A percentile compares a stretch with the other conserved stretches of the same genome.
Conservation (phyloP, 176 grass and related monocot species). For the Zea luxurians region DNA sequence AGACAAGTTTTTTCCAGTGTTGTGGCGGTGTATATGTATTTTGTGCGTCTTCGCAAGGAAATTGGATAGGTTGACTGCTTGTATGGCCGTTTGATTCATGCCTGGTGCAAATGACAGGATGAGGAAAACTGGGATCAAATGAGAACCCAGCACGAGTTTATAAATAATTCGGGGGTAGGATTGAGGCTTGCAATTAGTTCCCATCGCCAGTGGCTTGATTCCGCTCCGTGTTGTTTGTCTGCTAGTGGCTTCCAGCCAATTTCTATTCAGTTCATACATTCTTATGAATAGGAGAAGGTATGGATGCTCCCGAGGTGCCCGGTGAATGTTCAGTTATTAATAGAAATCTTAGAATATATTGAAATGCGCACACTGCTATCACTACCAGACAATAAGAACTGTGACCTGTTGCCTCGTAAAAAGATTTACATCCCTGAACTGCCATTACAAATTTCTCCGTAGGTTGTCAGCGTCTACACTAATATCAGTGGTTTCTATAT, state of each 20-base stretch:
- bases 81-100: constrained; percentile 23
- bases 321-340: not conserved
- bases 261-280: not conserved
- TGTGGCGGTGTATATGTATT: constrained; percentile 31
- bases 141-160: constrained; percentile 13
- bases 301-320: too few species aligned
- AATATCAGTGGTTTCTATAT: constrained; percentile 71
- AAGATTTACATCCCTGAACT: constrained; percentile 74
- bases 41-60: not conserved
- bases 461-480: constrained; percentile 58
- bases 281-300: not conserved
- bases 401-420: constrained; percentile 44
- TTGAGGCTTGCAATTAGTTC: not conserved
- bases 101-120: not conserved
- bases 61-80: constrained; percentile 19
- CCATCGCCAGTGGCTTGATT: not conserved
- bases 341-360: not conserved
- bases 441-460: constrained; percentile 50
- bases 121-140: constrained; percentile 1
- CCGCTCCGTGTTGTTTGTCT: not conserved
- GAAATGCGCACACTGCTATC: not conserved
- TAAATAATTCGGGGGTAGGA: not conserved
- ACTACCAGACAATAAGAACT: constrained; percentile 10
- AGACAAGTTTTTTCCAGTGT: constrained; percentile 13
- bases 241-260: too few species aligned